Base-by-base conservation (phyloP, 495 filamentous ascomycete species). In the Talaromyces wortmannii region DNA sequence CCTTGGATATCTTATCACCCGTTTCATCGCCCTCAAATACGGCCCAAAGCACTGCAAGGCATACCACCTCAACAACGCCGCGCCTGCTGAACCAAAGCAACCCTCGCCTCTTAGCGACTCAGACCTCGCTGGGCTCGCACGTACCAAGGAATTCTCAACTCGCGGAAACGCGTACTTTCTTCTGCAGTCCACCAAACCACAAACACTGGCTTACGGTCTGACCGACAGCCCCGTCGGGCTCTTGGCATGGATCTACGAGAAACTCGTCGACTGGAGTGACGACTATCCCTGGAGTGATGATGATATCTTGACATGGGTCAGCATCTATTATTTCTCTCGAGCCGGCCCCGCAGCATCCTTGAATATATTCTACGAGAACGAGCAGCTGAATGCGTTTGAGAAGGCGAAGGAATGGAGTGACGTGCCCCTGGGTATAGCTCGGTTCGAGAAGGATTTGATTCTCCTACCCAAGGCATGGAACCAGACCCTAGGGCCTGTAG, bases 171-270 rank as follows among this genome's bases (percentile, higher is more conserved):
- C 82, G 15, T 88, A 88, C 65, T 75, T 75, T 53, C 15, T 66
- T 5, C 58, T 76, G 44, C 83, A 86, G 57, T 64, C 65, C 23
- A 87, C 84, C 12, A 85, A 83, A 57, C 86, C 86, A 2, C 78
- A 84, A 55, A 88, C 85, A 0, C 63, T 88, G 0, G 78, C 79
- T 11, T 79, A 78, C 36, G 74, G 67, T 0, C 71, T 88, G 0
- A 66, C 70, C 4, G 83, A 87, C 60, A 82, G 77, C 16, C 86
- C 86, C 1, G 74, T 86, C 10, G 84, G 73, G 7, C 67, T 83
- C 43, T 64, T 88, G 15, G 75, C 83, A 0, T 88, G 84, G 84
- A 81, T 89, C 45, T 79, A 82, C 50, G 86, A 88, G 63, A 90
- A 88, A 58, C 73, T 88, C 30, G 79, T 84, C 61, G 78, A 83